phyloP scores from a whole-genome alignment of 768 basidiomycete genomes.

The Stropharia rugosoannulata region DNA sequence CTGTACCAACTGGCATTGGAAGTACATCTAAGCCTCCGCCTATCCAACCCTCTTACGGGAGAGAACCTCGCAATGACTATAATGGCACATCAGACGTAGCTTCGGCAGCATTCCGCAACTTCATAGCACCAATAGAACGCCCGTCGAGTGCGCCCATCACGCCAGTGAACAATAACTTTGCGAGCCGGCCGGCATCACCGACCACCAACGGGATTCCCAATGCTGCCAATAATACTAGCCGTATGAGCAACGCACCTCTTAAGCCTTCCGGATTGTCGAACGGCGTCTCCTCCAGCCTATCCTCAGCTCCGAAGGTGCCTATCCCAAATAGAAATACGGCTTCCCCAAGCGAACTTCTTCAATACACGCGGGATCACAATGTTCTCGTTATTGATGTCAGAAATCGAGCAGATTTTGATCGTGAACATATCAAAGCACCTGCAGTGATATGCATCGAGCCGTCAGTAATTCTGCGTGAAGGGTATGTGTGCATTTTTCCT shows the following conservation, averaged over 20 bases:
- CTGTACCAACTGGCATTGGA: constrained; percentile 41
- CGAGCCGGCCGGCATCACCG: constrained; percentile 66
- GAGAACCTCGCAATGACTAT: constrained; percentile 21
- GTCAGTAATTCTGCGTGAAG: constrained; percentile 62
- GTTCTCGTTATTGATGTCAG: constrained; percentile 84
- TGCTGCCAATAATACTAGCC: neutral
- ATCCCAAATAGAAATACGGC: constrained; percentile 62
- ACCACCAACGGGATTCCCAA: constrained; percentile 17
- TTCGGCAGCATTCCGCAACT: constrained; percentile 31
- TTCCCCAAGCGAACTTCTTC: constrained; percentile 55
- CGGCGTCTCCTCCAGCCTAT: constrained; percentile 29
- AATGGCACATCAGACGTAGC: constrained; percentile 22
- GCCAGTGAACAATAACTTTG: constrained; percentile 51
- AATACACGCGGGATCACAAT: constrained; percentile 56
- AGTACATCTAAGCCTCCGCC: constrained; percentile 20
- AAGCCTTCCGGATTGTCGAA: constrained; percentile 36
- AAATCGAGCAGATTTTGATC: constrained; percentile 73
- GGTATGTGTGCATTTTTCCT: constrained; percentile 43
- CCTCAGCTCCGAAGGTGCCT: constrained; percentile 30
- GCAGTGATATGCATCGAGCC: constrained; percentile 87
- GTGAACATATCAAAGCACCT: constrained; percentile 65
- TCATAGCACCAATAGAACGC: constrained; percentile 45
- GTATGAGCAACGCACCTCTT: constrained; percentile 18
- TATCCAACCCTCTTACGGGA: constrained; percentile 2
- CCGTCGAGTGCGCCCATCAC: constrained; percentile 74